These are phyloP conservation scores for Hygrophorus russula DNA, from an alignment of 768 basidiomycete genomes.

Conservation along the genomic window DNA sequence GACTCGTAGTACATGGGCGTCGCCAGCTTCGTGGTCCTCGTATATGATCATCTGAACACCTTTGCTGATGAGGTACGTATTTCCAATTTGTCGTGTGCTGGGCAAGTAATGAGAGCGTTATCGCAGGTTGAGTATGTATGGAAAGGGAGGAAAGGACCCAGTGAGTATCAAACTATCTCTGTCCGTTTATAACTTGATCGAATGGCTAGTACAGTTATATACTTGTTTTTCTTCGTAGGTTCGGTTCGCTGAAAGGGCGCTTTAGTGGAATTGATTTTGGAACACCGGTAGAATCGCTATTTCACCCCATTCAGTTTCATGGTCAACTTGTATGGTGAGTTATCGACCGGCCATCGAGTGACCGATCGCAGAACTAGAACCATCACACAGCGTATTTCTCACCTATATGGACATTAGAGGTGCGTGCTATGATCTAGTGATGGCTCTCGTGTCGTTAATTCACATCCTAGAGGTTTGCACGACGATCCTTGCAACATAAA, in stretches of 20 bases:
- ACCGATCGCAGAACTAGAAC: background rate
- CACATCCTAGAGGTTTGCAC: background rate
- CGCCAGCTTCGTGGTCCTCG: conserved; percentile 35
- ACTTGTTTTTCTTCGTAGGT: conserved; percentile 32
- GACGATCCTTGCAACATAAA: background rate
- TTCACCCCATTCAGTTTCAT: conserved; percentile 53
- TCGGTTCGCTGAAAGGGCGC: background rate
- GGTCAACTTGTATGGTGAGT: conserved; percentile 37
- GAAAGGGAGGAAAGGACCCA: conserved; percentile 33
- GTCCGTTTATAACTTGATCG: background rate
- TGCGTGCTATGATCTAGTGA: conserved; percentile 6
- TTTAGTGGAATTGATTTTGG: background rate
- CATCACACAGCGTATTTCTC: conserved; percentile 31
- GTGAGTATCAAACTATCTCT: conserved; percentile 20
- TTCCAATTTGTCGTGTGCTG: background rate
- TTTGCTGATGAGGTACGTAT: conserved; percentile 31
- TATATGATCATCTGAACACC: conserved; percentile 49
- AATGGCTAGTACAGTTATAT: conserved; percentile 20
- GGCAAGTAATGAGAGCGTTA: background rate
- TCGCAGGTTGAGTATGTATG: conserved; percentile 40
- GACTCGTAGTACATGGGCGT: conserved; percentile 37
- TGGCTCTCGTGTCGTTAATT: too few species aligned
- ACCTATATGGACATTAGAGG: conserved; percentile 27
- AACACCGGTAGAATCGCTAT: conserved; percentile 48
- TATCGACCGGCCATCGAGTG: background rate